Evolutionary conservation across 148 eudicot genomes (phyloP), one percentile per base, ranked within the genome.

Genomic region (Cornus controversa): DNA sequence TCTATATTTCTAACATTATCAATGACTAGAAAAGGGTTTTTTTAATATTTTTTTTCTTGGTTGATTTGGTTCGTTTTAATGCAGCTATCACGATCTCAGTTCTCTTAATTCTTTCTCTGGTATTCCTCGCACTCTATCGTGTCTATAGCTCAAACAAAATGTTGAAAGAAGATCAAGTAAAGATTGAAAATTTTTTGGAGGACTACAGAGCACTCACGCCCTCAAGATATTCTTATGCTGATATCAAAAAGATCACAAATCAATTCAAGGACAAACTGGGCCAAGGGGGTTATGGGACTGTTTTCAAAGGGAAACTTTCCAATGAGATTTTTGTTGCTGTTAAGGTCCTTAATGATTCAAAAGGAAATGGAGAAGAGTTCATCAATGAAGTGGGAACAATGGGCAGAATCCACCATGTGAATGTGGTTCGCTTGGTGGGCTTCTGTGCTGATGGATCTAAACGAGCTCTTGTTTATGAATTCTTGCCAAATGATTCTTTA

Each of bases 331-430:
- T 70, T 70, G 73, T 70, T 22, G 73, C 73, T 7, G 73, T 70
- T 8, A 70, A 70, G 73, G 57, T 70, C 27, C 73, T 70, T 28
- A 45, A 70, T 54, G 37, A 70, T 37, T 70, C 28, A 37, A 69
- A 1, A 24, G 71, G 24, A 16, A 40, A 69, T 23, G 71, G 50
- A 9, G 71, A 40, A 18, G 71, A 70, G 14, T 70, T 70, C 73
- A 70, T 70, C 14, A 40, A 70, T 70, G 73, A 70, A 70, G 54
- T 70, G 73, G 73, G 54, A 42, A 70, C 73, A 40, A 70, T 70
- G 31, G 73, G 73, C 10, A 70, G 10, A 24, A 70, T 70, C 54
- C 47, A 34, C 71, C 71, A 69, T 69, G 71, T 69, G n/a, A 69
- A 69, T 69, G 29, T 69, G n/a, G 71, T 69, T 14, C 24, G 47